These are phyloP conservation scores for Eucalyptus erythrocorys DNA, from an alignment of 345 rosid genomes.

Conservation along the genomic window DNA sequence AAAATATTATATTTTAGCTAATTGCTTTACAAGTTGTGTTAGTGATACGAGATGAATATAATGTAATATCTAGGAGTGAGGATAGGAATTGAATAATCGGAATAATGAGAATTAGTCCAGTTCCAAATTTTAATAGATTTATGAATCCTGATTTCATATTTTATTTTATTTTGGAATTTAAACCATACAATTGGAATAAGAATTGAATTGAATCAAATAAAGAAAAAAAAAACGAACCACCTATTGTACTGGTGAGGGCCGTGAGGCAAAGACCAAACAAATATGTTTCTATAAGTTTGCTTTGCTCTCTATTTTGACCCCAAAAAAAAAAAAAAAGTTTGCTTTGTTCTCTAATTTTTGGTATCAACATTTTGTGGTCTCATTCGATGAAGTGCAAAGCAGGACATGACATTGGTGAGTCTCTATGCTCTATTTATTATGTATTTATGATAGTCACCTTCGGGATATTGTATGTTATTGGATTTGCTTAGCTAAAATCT, in stretches of 20 bases:
- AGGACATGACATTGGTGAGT: accelerated
- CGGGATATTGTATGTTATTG: too few species aligned
- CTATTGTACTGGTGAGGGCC: accelerated
- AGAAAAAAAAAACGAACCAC: too few species aligned
- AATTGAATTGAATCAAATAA: accelerated
- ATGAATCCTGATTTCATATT: accelerated
- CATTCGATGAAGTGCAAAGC: background rate
- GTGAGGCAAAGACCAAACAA: background rate
- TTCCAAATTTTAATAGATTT: too few species aligned
- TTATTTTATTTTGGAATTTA: too few species aligned
- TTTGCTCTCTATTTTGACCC: accelerated
- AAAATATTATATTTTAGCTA: background rate
- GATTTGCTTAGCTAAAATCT: too few species aligned
- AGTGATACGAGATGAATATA: background rate
- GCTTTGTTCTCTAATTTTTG: too few species aligned
- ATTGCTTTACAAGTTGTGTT: background rate
- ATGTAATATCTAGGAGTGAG: background rate
- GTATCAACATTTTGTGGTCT: background rate
- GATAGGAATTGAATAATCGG: accelerated
- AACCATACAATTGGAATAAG: accelerated
- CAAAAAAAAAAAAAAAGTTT: too few species aligned
- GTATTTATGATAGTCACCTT: too few species aligned
- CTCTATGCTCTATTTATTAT: background rate
- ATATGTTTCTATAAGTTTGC: too few species aligned
- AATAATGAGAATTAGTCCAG: accelerated